Base-by-base conservation (phyloP, 352 stramenopile genomes). In the Phytopythium ostracodes region DNA sequence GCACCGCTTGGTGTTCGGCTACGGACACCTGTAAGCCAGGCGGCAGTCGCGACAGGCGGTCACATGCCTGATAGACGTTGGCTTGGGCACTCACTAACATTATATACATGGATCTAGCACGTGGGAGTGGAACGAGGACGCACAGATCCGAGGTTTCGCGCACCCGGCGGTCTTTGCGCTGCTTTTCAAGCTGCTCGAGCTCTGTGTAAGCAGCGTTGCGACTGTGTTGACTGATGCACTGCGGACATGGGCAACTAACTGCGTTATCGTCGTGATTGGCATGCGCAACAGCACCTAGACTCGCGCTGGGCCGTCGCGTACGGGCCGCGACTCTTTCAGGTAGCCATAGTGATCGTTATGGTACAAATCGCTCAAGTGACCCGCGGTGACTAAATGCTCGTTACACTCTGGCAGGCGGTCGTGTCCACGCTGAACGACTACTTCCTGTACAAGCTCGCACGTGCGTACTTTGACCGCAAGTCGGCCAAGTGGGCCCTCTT, bases 301-400 rank as follows among this genome's bases (percentile, higher is more conserved):
- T 80, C 85, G 50, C 75, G 84, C n/a, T 94, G 85, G 88, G 77
- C 79, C 14, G 72, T 96, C 38, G 87, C 87, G 3, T 96, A 95
- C 42, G 80, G 70, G 0, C 88, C 88, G 1, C 77, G 88, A 6
- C 52, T 96, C 8, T 56, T 96, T 0, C 83, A 94, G 68, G 81
- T 87, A 53, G 51, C 27, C 31, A 22, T 17, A 9, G 0, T 47
- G 15, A 15, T 2, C 31, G 20, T 46, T 33, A 7, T 3, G 29
- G 29, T 33, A 7, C 4, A 33, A 7, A 33, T 33, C 29, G 29
- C 7, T 33, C 29, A 33, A 33, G 4, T 7, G 7, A 3, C 17
- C 42, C 0, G 5, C n/a, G 49, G 33, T 22, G 2, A 40, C 20
- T 44, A 22, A 60, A 22, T 22, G 38, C 31, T 27, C 11, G 40